Percentiles rank a stretch among this genome's conserved stretches.
Evolutionary conservation across 257 asterid genomes (phyloP).

Genomic region (Anisodus acutangulus): DNA sequence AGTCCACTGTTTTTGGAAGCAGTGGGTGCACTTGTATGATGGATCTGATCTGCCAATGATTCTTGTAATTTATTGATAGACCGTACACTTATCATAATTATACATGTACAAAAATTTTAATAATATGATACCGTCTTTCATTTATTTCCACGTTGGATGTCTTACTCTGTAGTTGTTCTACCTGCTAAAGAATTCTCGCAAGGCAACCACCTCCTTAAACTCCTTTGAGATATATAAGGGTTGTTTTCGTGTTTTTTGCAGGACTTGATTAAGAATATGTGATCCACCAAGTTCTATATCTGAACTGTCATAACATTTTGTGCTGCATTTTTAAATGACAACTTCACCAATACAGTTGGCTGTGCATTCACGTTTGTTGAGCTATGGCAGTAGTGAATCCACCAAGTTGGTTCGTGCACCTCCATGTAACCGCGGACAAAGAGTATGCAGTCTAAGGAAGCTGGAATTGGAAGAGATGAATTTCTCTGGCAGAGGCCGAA

Average conservation of each 20-base stretch:
- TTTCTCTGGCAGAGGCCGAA: conserved; percentile 27
- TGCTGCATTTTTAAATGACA: conserved; percentile 43
- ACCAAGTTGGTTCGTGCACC: conserved; percentile 43
- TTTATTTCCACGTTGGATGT: background rate
- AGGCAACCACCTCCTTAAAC: background rate
- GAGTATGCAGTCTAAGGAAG: conserved; percentile 35
- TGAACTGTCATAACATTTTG: conserved; percentile 21
- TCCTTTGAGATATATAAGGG: background rate
- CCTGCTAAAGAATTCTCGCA: background rate
- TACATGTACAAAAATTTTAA: conserved; percentile 11
- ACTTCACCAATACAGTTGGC: conserved; percentile 47
- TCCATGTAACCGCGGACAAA: conserved; percentile 36
- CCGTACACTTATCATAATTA: background rate
- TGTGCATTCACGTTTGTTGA: conserved; percentile 51
- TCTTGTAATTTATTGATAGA: background rate
- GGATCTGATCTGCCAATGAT: background rate
- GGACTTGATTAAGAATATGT: conserved; percentile 12
- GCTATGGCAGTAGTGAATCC: conserved; percentile 43
- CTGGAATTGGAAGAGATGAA: conserved; percentile 37
- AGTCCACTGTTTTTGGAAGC: background rate
- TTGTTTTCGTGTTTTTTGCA: background rate
- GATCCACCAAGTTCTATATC: conserved; percentile 31
- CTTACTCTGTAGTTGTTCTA: background rate
- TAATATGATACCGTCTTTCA: conserved; percentile 42
- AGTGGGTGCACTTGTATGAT: background rate